Evolutionary conservation across 2,329 filamentous ascomycete species (phyloP), one percentile per base, ranked within the genome.

Genomic region (Calonectria fujianensis): DNA sequence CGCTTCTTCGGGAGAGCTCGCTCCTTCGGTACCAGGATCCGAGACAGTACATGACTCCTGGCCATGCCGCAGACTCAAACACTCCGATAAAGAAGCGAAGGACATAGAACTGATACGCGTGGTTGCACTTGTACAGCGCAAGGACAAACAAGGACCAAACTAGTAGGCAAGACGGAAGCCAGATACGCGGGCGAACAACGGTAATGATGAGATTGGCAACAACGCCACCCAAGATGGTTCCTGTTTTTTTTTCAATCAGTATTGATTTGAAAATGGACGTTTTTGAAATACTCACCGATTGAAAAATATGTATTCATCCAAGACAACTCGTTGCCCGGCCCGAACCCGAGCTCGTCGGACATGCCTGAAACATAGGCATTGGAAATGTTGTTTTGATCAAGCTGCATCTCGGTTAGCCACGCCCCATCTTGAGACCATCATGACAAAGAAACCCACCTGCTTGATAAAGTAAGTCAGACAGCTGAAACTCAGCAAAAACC

Each of bases 1-100:
- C 89, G 57, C 91, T 90, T 3, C 91, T 87, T 66, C 90, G 90
- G 0, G 89, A 88, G 52, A 92, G 87, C 77, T 93, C 91, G 16
- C 87, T 87, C 64, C 87, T 89, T 74, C 90, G 89, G 79, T 93
- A 93, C 90, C 91, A 93, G 0, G 86, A 90, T 0, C 89, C 90
- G 9, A 92, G 85, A 29, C 90, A 86, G 59, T 89, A 87, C 59
- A 90, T 83, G 54, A 91, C 87, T 32, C 90, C 90, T 0, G 90
- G 90, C 59, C 88, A 90, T 61, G 90, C 90, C 0, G 89, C 88
- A 10, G 87, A 87, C 80, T 91, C 90, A 51, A 91, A 87, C 0
- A 90, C 80, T 59, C 90, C 90, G 37, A 91, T 86, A 54, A 91
- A 85, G 72, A 91, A 88, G 9, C 91, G 86, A 0, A 92, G 83